Base-by-base conservation (phyloP, 768 basidiomycete genomes). In the Lentinula lateritia region DNA sequence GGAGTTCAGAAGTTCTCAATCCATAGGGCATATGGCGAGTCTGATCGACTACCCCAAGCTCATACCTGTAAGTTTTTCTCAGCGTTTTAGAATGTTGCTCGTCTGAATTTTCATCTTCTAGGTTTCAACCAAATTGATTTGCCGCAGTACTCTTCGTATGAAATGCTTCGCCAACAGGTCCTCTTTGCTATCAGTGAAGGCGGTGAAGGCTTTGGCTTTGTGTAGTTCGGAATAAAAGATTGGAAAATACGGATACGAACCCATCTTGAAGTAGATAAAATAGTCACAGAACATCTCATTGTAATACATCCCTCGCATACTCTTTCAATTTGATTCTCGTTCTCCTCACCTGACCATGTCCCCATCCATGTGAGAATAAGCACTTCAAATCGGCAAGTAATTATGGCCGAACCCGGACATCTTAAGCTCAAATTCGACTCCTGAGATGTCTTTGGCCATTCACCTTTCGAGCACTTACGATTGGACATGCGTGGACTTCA, bases 81-180 rank as follows among this genome's bases (percentile, higher is more conserved):
- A 35, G 38, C 12, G 8, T 52, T 39, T 5, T 57, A 45, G 60
- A 62, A 43, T 58, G 8, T 58, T 16, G 18, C 65, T 10, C 23
- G 38, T 18, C 52, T 69, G 62, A 67, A 59, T 68, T 41, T 54
- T 41, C 34, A 32, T 56, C 52, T 39, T 64, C 2, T 61, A 94
- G 92, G 92, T 72, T 95, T 95, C 83, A 94, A 95, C 72, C 92
- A 95, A 72, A 93, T 94, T 62, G 94, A 96, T 72, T 81, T 99
- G 48, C 95, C 96, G 0, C 90, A 91, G 66, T 98, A 96, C 72
- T 89, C 92, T 2, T 93, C 92, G 16, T 98, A 99, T 70, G 97
- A 99, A 71, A 95, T 95, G 83, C 83, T 99, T 64, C 86, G 97
- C 32, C 90, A 92, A 65, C 93, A 93, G 72, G 73, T 99, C 41